phyloP scores from a whole-genome alignment of 116 monocot species.

The Iris pallida region DNA sequence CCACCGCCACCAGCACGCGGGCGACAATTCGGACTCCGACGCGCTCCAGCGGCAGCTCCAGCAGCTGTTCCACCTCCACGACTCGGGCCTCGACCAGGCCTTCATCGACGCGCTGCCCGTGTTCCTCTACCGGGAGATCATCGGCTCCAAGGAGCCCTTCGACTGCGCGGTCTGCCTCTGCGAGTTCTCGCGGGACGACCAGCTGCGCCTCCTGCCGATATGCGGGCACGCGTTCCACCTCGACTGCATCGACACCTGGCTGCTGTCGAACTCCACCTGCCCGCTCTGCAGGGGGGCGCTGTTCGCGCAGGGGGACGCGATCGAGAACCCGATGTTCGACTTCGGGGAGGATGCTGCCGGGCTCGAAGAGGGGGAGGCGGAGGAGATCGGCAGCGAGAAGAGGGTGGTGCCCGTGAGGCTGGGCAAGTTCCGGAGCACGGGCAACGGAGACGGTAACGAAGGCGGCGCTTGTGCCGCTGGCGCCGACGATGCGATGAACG shows the following conservation, averaged over 20 bases:
- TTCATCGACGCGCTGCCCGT: slow-evolving; percentile 13
- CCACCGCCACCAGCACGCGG: not conserved
- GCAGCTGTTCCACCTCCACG: slow-evolving; percentile 14
- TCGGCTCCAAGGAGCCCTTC: slow-evolving; percentile 14
- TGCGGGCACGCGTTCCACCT: slow-evolving; percentile 17
- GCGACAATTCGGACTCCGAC: slow-evolving; percentile 4
- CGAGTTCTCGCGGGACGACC: slow-evolving; percentile 13
- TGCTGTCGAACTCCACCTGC: slow-evolving; percentile 13
- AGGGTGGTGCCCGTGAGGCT: slow-evolving; percentile 15
- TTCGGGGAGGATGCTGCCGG: slow-evolving; percentile 8
- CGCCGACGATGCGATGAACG: not conserved
- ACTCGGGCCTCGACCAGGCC: slow-evolving; percentile 15
- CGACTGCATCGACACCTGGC: slow-evolving; percentile 15
- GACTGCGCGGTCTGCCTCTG: slow-evolving; percentile 13
- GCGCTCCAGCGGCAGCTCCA: slow-evolving; percentile 16
- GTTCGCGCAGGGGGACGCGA: not conserved
- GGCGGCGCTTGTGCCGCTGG: not conserved
- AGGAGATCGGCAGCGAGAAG: slow-evolving; percentile 18
- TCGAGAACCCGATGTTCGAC: slow-evolving; percentile 14
- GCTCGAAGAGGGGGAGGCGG: slow-evolving; percentile 14
- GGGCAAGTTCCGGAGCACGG: slow-evolving; percentile 9
- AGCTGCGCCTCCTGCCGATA: slow-evolving; percentile 12
- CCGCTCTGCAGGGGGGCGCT: slow-evolving; percentile 13
- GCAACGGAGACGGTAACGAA: not conserved
- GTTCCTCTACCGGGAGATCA: slow-evolving; percentile 11